Evolutionary conservation across 257 asterid species (phyloP), one percentile per base, ranked within the genome.

Genomic region (Scutellaria galericulata): DNA sequence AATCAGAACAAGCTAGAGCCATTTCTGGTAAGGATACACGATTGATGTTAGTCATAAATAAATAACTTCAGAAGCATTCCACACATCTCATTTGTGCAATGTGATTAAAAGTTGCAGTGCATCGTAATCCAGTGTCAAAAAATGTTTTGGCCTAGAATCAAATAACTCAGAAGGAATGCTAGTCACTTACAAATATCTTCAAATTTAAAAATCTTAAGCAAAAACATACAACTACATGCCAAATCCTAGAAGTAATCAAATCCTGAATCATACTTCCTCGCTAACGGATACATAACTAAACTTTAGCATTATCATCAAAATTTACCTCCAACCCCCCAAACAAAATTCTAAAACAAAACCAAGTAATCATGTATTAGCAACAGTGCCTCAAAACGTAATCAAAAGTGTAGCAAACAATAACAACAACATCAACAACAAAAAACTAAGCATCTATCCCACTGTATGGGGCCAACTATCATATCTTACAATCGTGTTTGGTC

Each of bases 1-100:
- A 54, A 14, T 48, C 60, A 45, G 59, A 58, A 64, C 51, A 54
- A 64, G 48, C 60, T 12, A 64, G 61, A 55, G 51, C 42, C 27
- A 7, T 59, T 42, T 45, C 40, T 31, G 59, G 72, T n/a, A 75
- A 66, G 67, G 71, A 74, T 11, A 57, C 14, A 0, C n/a, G 13
- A 39, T 51, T 24, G 14, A 74, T 14, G 45, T 45, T 14, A 35
- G 7, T 55, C 45, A 50, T 10, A 65, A 13, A 5, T 7, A 8
- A 51, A 56, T 56, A 63, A 5, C 57, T 44, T 2, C 37, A 31
- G 5, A 31, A 31, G 37, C 37, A 31, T 31, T 50, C 14, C 15
- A 7, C 39, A 41, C 22, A 51, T 63, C 9, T 9, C 18, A 45
- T 11, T 50, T 18, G 51, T 61, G 70, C 35, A 42, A 15, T 31